A percentile compares a stretch with the other conserved stretches of the same genome.
These are phyloP conservation scores for Nicotiana tomentosiformis DNA, from an alignment of 257 asterid genomes.

Conservation along the genomic window DNA sequence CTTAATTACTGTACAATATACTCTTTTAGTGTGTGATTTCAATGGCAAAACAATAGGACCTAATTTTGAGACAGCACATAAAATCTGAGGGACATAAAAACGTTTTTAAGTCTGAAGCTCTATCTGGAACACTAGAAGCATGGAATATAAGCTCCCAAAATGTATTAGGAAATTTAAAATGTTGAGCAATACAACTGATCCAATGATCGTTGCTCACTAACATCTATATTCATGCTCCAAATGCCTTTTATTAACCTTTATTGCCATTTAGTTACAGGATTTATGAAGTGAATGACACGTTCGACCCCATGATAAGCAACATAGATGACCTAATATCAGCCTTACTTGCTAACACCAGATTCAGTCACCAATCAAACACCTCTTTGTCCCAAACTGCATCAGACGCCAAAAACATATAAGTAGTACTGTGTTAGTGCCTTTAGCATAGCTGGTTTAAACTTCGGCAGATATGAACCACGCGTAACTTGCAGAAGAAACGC, in stretches of 20 bases:
- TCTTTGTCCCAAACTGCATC: constrained; percentile 1
- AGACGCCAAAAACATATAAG: neutral
- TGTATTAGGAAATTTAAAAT: neutral
- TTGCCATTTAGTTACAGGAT: neutral
- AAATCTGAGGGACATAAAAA: neutral
- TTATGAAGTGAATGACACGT: neutral
- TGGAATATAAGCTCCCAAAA: neutral
- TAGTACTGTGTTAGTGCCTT: neutral
- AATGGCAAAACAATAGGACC: neutral
- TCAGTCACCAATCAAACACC: neutral
- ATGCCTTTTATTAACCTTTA: neutral
- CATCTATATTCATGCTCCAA: neutral
- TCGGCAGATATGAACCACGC: neutral
- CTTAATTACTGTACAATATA: neutral
- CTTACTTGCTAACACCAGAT: neutral
- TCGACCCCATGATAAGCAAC: neutral
- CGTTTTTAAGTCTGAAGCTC: neutral
- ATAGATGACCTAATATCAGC: neutral
- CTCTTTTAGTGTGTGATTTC: neutral
- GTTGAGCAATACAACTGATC: neutral
- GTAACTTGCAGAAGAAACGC: neutral
- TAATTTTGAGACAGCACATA: neutral
- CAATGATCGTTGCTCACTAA: neutral
- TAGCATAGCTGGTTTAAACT: neutral
- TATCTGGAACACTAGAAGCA: neutral